Percentiles rank a stretch among this genome's conserved stretches.
phyloP scores from a whole-genome alignment of 2,329 filamentous ascomycete genomes.

The Chaetomiaceae sp. region DNA sequence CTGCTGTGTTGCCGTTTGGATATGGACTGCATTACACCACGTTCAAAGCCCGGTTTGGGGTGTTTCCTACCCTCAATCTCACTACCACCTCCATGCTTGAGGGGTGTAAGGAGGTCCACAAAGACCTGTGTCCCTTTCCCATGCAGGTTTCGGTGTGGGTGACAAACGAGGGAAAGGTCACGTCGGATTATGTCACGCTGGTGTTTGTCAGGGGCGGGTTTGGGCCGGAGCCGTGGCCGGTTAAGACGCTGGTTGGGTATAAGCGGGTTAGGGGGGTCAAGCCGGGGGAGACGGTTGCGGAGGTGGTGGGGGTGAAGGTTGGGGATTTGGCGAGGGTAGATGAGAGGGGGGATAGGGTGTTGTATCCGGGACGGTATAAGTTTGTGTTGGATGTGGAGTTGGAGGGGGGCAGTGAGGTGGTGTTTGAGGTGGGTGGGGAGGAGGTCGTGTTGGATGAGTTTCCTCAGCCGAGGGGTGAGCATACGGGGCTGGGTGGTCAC shows the following conservation, averaged over 20 bases:
- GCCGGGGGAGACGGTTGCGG: constrained; percentile 31
- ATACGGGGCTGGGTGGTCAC: too few relatives aligned
- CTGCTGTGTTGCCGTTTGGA: constrained; percentile 49
- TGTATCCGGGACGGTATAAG: constrained; percentile 51
- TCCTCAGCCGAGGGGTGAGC: constrained; percentile 20
- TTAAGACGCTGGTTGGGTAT: constrained; percentile 50
- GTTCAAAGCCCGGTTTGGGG: constrained; percentile 32
- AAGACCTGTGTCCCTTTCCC: constrained; percentile 35
- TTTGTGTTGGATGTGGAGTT: constrained; percentile 40
- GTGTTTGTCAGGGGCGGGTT: constrained; percentile 44
- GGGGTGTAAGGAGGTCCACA: background rate
- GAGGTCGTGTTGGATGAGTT: constrained; percentile 38
- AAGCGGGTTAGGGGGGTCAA: constrained; percentile 39
- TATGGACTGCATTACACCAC: constrained; percentile 56
- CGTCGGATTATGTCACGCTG: constrained; percentile 49
- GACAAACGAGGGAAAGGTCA: constrained; percentile 41
- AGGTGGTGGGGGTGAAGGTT: constrained; percentile 37
- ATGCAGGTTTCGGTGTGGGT: constrained; percentile 35
- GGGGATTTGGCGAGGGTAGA: constrained; percentile 48
- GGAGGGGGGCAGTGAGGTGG: constrained; percentile 32
- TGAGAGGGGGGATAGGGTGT: constrained; percentile 45
- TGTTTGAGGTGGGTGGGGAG: constrained; percentile 45
- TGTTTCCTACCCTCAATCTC: background rate
- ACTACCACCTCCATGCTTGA: background rate
- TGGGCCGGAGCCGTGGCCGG: constrained; percentile 48